These are phyloP conservation scores for Stagonosporopsis rhizophila DNA, from an alignment of 2,329 filamentous ascomycete genomes.

Conservation along the genomic window DNA sequence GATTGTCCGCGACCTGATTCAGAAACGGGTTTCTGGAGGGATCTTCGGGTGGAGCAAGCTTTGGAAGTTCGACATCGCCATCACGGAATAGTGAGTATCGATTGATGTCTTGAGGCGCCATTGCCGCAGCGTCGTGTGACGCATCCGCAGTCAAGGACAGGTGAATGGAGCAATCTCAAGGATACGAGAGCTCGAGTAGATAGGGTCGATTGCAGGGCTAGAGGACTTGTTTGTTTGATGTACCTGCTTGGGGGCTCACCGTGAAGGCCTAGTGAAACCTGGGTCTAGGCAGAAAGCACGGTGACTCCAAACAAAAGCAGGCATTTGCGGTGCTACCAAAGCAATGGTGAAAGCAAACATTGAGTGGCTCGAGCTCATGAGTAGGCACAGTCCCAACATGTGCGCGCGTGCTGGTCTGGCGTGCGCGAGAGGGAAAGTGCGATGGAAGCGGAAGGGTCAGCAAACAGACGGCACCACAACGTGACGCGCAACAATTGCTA, in stretches of 20 bases:
- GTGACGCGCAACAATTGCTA: not conserved
- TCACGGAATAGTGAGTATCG: slow-evolving; percentile 36
- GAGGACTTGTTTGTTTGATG: not conserved
- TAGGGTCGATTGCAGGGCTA: not conserved
- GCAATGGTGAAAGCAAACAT: slow-evolving; percentile 8
- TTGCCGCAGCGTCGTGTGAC: slow-evolving; percentile 1
- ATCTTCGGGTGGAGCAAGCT: slow-evolving; percentile 10
- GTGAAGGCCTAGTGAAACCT: not conserved
- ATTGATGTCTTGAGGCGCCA: slow-evolving; percentile 29
- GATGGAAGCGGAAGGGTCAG: not conserved
- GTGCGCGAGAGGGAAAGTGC: not conserved
- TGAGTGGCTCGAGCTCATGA: slow-evolving; percentile 1
- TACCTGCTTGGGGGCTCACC: not conserved
- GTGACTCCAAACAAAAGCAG: slow-evolving; percentile 13
- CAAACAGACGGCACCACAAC: not conserved
- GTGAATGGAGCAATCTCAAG: not conserved
- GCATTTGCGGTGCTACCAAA: slow-evolving; percentile 13
- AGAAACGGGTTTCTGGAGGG: slow-evolving; percentile 26
- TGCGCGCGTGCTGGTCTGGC: not conserved
- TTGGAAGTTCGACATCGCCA: slow-evolving; percentile 14
- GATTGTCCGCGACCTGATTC: slow-evolving; percentile 34
- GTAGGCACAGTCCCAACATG: not conserved
- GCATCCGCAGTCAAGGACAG: too few species aligned
- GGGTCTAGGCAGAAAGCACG: slow-evolving; percentile 10
- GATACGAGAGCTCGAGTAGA: not conserved